Base-by-base conservation (phyloP, 2,329 filamentous ascomycete species). In the Dactylellina parvicollis region DNA sequence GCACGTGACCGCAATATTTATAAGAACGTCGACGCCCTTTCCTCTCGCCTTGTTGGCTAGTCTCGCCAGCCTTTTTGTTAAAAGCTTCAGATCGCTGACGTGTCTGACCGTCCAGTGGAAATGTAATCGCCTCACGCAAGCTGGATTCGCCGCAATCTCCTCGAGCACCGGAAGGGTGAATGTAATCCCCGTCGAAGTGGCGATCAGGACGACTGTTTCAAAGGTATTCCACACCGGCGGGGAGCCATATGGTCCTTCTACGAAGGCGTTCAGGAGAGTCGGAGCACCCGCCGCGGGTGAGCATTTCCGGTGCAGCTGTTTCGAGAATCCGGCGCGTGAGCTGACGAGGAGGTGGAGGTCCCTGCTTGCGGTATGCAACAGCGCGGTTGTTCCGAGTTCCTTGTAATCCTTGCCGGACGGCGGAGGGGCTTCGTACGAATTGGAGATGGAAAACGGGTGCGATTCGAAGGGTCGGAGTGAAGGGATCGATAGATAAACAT, bases 171-270 rank as follows among this genome's bases (percentile, higher is more conserved):
- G 96, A 79, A 96, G 91, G 71, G 97, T 87, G 7, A 94, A 92
- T 0, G 95, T 98, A 79, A 98, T 95, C 24, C 94, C 94, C 76
- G 92, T 96, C 44, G 95, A 95, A 52, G 95, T 95, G 0, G 94
- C 94, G 77, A 98, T 92, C 61, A 98, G 86, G 38, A 98, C 89
- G 60, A 95, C 92, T 16, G 94, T 94, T 76, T 98, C 94, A 77
- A 98, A 98, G 0, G 93, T 50, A 93, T 90, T 75, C 98, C 85
- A 74, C 94, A 91, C 61, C 92, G 87, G 73, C 91, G 89, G 92
- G 96, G 96, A 94, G 59, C 95, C 95, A 76, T 98, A 98, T 0
- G 95, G 95, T 0, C 94, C 94, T 79, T 98, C 94, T 3, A 98
- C 84, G 79, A 96, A 96, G 1, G 94, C 92, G 0, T 89, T 93